phyloP scores from a whole-genome alignment of 1,139 yeast genomes.

The Cylindricascospora bacillispora region DNA sequence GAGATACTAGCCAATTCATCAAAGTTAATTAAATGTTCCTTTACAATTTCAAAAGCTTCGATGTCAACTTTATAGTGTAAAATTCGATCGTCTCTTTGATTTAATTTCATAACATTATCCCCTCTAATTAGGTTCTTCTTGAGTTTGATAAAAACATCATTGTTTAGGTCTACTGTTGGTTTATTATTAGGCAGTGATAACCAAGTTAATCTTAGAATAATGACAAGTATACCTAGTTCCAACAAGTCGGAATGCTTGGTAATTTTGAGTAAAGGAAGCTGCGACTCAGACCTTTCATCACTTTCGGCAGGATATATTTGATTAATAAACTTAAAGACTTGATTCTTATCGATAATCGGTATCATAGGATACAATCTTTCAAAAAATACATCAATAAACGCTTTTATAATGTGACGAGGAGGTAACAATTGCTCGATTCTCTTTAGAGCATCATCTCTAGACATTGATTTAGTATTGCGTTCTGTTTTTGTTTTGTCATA shows the following conservation, averaged over 20 bases:
- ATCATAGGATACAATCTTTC: slow-evolving; percentile 34
- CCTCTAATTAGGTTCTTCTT: slow-evolving; percentile 8
- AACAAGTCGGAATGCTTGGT: slow-evolving; percentile 22
- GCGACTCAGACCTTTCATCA: slow-evolving; percentile 3
- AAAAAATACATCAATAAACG: slow-evolving; percentile 33
- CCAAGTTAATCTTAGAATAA: slow-evolving; percentile 38
- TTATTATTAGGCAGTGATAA: slow-evolving; percentile 32
- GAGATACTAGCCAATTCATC: slow-evolving; percentile 25
- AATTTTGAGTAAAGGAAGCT: slow-evolving; percentile 8
- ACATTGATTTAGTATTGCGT: too few relatives aligned
- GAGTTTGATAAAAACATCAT: background rate
- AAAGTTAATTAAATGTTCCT: slow-evolving; percentile 21
- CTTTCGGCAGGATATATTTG: slow-evolving; percentile 10
- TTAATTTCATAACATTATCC: slow-evolving; percentile 15
- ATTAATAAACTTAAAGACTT: slow-evolving; percentile 21
- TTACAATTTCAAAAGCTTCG: slow-evolving; percentile 18
- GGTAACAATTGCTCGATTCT: slow-evolving; percentile 24
- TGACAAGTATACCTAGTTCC: slow-evolving; percentile 32
- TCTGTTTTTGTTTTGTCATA: too few relatives aligned
- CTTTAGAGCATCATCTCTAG: background rate
- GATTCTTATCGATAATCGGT: slow-evolving; percentile 38
- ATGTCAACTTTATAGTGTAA: slow-evolving; percentile 18
- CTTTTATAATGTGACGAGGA: slow-evolving; percentile 29
- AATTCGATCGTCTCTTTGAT: slow-evolving; percentile 17
- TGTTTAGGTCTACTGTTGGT: background rate